Evolutionary conservation across 2,329 filamentous ascomycete genomes (phyloP).

Genomic region (Hymenoscyphus infarciens): DNA sequence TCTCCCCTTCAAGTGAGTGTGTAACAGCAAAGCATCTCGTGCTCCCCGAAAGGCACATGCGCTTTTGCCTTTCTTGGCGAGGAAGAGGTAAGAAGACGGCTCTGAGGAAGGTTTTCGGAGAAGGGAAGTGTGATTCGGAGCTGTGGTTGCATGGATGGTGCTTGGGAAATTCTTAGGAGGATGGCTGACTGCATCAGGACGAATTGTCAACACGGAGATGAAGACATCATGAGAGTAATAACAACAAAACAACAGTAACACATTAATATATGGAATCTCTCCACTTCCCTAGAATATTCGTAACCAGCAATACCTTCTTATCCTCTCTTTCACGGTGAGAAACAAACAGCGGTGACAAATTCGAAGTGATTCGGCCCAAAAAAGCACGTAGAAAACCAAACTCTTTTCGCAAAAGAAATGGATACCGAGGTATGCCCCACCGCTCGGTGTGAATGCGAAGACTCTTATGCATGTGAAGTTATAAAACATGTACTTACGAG

Average conservation of each 20-base stretch:
- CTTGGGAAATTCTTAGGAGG: not conserved
- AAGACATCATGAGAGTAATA: not conserved
- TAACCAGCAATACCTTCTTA: not conserved
- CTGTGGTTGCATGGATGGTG: not conserved
- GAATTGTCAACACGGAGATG: not conserved
- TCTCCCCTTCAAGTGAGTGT: no score
- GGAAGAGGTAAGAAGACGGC: not conserved
- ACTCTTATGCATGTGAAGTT: constrained; percentile 1
- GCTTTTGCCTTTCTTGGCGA: not conserved
- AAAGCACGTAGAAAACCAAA: not conserved
- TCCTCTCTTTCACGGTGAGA: not conserved
- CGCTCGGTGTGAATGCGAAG: not conserved
- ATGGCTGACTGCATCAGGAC: not conserved
- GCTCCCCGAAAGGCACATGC: not conserved
- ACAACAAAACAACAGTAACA: not conserved
- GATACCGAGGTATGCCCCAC: not conserved
- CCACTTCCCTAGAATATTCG: not conserved
- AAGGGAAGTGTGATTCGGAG: not conserved
- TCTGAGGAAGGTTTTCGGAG: not conserved
- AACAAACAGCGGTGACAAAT: not conserved
- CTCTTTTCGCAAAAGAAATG: not conserved
- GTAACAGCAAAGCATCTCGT: not conserved
- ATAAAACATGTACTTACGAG: no score
- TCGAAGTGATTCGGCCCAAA: not conserved
- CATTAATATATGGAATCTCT: not conserved